A percentile compares a stretch with the other conserved stretches of the same genome.
Evolutionary conservation across 345 rosid genomes (phyloP).

Genomic region (Moringa oleifera): DNA sequence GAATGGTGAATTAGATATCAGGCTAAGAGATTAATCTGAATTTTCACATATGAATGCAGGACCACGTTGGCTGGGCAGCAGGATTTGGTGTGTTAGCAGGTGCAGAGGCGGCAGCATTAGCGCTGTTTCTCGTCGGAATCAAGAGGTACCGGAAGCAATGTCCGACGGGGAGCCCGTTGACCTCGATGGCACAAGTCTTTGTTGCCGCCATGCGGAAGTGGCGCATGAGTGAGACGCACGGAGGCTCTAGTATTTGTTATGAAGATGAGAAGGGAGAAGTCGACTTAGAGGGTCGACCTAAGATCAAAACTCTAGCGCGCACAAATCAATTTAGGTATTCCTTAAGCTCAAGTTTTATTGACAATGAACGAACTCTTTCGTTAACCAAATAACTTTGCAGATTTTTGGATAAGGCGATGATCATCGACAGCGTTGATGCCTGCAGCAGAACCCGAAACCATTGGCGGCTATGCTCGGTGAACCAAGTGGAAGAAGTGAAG

Average conservation of each 20-base stretch:
- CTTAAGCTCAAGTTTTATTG: no score
- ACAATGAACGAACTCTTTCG: no score
- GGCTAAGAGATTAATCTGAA: no score
- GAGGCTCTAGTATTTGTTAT: conserved; percentile 29
- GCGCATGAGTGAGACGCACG: conserved; percentile 37
- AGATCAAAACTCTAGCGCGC: conserved; percentile 20
- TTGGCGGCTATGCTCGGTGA: conserved; percentile 67
- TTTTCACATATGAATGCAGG: conserved; percentile 26
- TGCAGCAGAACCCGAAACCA: conserved; percentile 41
- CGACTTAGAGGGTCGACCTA: not conserved
- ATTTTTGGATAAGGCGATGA: conserved; percentile 72
- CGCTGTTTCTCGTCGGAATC: conserved; percentile 47
- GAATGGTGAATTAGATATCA: no score
- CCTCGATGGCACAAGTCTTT: conserved; percentile 59
- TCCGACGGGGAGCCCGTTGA: conserved; percentile 69
- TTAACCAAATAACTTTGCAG: conserved; percentile 26
- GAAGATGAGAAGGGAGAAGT: conserved; percentile 19
- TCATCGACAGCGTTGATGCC: conserved; percentile 38
- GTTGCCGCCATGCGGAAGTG: conserved; percentile 62
- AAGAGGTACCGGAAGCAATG: conserved; percentile 47
- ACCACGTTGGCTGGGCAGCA: conserved; percentile 67
- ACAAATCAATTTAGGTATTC: conserved; percentile 64
- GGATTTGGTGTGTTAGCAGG: conserved; percentile 61
- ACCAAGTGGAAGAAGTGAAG: conserved; percentile 82
- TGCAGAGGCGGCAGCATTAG: conserved; percentile 37